Evolutionary conservation across 169 alveolate genomes (phyloP), one percentile per base, ranked within the genome.

Genomic region (Neospora caninum): DNA sequence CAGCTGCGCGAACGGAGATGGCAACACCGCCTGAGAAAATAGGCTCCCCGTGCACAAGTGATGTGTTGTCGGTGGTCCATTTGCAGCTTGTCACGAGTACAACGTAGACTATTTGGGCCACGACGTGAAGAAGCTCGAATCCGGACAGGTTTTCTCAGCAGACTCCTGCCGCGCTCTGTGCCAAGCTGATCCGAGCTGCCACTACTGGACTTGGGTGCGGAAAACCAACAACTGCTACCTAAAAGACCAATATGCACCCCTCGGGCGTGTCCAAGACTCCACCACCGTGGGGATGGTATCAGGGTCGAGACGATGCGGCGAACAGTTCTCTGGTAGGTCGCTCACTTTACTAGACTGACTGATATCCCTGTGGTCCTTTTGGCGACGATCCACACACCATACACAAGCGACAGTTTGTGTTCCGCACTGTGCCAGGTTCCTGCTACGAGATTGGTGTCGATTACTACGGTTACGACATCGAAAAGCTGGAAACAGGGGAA

Each of bases 131-230:
- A 54, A 64, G 13, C n/a, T 88, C 43, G 93, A 88, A 83, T 36
- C 43, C 43, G 67, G 80, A 27, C 34, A 88, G 31, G 93, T 88
- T 22, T 31, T 18, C 58, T 67, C 93, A 27, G 93, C 93, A 13
- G 69, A 31, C 43, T 45, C 83, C 27, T 88, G 93, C 93, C 93
- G 53, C 36, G 87, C 34, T 0, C 54, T 88, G 34, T 88, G 93
- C 86, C 42, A 20, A 34, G 70, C 10, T 38, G 69, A 42, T 20
- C 83, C 18, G 18, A 29, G 53, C 36, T 88, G 93, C 84, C 41
- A 38, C n/a, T 88, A 39, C 67, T 88, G 83, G 83, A 88, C 87
- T 2, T 88, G 93, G 93, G 93, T 88, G 43, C 49, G 43, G 58
- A 64, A 10, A 38, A 88, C 83, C 27, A 58, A 88, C 34, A 64